Evolutionary conservation across 2,329 filamentous ascomycete species (phyloP).

Genomic region (Proliferodiscus dingleyae): DNA sequence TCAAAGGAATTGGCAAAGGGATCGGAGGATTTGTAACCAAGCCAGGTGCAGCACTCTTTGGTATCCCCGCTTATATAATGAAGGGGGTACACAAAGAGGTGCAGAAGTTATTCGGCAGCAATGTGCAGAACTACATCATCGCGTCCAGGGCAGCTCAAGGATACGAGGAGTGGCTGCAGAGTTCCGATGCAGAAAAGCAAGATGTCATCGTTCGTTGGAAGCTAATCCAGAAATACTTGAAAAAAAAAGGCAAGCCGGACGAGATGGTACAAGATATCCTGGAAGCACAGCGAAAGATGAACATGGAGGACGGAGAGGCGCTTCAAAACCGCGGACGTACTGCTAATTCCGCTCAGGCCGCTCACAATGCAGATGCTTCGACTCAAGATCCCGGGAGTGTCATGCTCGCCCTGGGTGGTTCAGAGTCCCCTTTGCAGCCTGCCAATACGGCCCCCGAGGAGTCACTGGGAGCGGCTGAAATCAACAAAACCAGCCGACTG

Average conservation of each 20-base stretch:
- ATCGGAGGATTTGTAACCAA: constrained; percentile 59
- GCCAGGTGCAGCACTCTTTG: constrained; percentile 61
- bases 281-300: constrained; percentile 23
- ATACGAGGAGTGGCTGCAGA: constrained; percentile 53
- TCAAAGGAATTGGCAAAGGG: constrained; percentile 52
- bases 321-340: constrained; percentile 13
- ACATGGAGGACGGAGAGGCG: constrained; percentile 15
- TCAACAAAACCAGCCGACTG: constrained; percentile 64
- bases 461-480: constrained; percentile 46
- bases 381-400: constrained; percentile 13
- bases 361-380: constrained; percentile 11
- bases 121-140: constrained; percentile 73
- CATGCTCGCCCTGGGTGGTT: constrained; percentile 9
- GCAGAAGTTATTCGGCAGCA: constrained; percentile 61
- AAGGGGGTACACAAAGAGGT: constrained; percentile 75
- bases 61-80: constrained; percentile 71
- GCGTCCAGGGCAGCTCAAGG: constrained; percentile 70
- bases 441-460: constrained; percentile 1
- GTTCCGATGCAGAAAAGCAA: constrained; percentile 52
- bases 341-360: constrained; percentile 11
- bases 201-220: constrained; percentile 56
- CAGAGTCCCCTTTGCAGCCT: constrained; percentile 7
- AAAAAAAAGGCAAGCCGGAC: constrained; percentile 9
- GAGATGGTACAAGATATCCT: constrained; percentile 22
- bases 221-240: constrained; percentile 26